Base-by-base conservation (phyloP, 176 grass and related monocot species). In the Hordeum vulgare region DNA sequence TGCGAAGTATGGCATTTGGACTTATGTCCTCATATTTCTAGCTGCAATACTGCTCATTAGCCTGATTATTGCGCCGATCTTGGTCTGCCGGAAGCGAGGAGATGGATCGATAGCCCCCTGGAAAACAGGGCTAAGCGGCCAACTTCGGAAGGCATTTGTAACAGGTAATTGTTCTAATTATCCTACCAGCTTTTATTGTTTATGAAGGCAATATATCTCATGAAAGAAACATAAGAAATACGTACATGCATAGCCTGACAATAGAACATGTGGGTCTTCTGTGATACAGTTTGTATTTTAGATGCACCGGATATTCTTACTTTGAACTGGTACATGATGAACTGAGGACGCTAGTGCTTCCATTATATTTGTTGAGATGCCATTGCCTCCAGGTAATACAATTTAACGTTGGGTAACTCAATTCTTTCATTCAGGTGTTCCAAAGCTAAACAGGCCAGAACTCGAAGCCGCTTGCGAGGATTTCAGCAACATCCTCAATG, bases 401-500 rank as follows among this genome's bases (percentile, higher is more conserved):
- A 21, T 70, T 76, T 74, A 51, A 75, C 8, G 23, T 40, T 62
- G 5, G 78, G 21, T 51, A 64, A 12, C 34, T 62, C 33, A 74
- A 74, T 86, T 76, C 26, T 82, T 66, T 33, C 44, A 78, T 88
- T 45, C 89, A 98, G 93, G 92, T 66, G 93, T 85, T 61, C 85
- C 89, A 83, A 91, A 87, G 89, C 82, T 98, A 76, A 84, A 93
- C 18, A 87, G 91, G 80, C 12, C 66, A 70, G 96, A 98, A 84
- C 85, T 98, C 23, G 87, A 95, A 76, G 79, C 84, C 24, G 93
- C 96, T 67, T 98, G 96, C 69, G 96, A 98, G 77, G 93, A 90
- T 81, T 98, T 98, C 87, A 95, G 96, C 87, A 98, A 98, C 77
- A 98, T 98, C 59, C 88, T 92, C 78, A 88, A 90, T 60, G 81